Evolutionary conservation across 2,329 filamentous ascomycete genomes (phyloP), one percentile per base, ranked within the genome.

Genomic region (Diaporthe sp.): DNA sequence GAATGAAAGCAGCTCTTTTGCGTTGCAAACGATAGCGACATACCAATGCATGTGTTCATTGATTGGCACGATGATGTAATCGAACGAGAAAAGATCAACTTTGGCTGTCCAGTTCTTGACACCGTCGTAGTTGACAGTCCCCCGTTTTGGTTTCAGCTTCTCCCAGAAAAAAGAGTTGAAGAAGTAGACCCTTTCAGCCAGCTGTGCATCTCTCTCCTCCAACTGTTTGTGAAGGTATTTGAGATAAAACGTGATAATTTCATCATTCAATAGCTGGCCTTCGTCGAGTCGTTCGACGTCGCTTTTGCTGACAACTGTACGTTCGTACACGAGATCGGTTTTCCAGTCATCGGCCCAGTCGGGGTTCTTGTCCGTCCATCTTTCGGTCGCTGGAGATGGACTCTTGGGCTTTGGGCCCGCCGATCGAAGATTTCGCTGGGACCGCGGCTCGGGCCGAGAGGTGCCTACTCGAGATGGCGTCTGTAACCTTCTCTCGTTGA

Each of bases 111-210:
- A 99, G 56, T 91, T 90, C 81, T 93, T 92, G 72, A 99, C 96
- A 6, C 92, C 93, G 35, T 94, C 91, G 80, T 98, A 98, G 79
- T 97, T 95, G 83, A 97, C 93, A 65, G 85, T 85, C 47, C 90
- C 86, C 73, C 87, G 87, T 10, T 83, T 83, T 42, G 91, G 92
- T 25, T 90, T 94, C 58, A 98, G 87, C 63, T 92, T 93, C 27
- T 93, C 91, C 80, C 94, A 98, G 83, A 98, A 98, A 83, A 95
- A 98, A 0, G 94, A 97, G 81, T 96, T 98, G 86, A 97, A 96
- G 78, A 98, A 94, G 81, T 97, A 94, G 4, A 97, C 91, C 69
- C 91, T 91, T 74, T 90, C 86, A 0, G 91, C 85, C 5, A 92
- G 78, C 59, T 90, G 85, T 0, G 90, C 88, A 2, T 88, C 86